Evolutionary conservation across 352 stramenopile genomes (phyloP).

Genomic region (Globisporangium middletonii): DNA sequence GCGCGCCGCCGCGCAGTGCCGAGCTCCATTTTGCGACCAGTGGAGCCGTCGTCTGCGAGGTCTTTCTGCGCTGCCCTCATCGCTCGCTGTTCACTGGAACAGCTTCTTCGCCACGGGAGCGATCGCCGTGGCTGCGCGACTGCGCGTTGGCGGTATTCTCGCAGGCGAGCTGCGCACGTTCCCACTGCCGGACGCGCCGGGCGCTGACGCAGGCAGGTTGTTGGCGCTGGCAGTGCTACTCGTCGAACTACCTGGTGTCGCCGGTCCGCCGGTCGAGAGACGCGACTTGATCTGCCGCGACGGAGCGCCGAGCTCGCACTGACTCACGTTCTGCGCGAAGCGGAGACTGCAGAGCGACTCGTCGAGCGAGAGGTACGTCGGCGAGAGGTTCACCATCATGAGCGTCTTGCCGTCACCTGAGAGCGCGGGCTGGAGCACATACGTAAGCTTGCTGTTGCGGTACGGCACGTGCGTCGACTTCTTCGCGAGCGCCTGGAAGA

Average conservation of each 20-base stretch:
- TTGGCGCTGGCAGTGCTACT: slow-evolving; percentile 13
- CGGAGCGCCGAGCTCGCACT: slow-evolving; percentile 95
- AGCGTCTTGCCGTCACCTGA: slow-evolving; percentile 99
- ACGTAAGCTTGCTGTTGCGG: slow-evolving; percentile 99
- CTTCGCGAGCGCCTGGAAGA: slow-evolving; percentile 97
- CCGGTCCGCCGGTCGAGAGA: slow-evolving; percentile 3
- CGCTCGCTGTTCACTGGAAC: slow-evolving; percentile 18
- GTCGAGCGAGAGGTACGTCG: slow-evolving; percentile 91
- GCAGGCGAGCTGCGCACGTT: slow-evolving; percentile 15
- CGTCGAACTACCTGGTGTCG: slow-evolving; percentile 8
- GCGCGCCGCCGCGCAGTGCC: background rate
- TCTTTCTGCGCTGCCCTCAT: background rate
- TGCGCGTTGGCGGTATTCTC: slow-evolving; percentile 11
- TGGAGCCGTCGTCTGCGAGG: background rate
- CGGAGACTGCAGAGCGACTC: slow-evolving; percentile 98
- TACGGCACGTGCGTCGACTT: slow-evolving; percentile 96
- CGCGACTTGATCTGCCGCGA: slow-evolving; percentile 83
- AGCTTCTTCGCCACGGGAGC: slow-evolving; percentile 29
- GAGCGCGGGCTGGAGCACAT: slow-evolving; percentile 97
- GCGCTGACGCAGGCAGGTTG: background rate
- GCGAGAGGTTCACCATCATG: slow-evolving; percentile 99
- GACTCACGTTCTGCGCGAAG: slow-evolving; percentile 96
- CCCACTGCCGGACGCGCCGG: background rate
- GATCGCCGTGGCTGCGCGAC: slow-evolving; percentile 8
- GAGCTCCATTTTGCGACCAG: slow-evolving; percentile 9